A percentile compares a stretch with the other conserved stretches of the same genome.
phyloP scores from a whole-genome alignment of 1,284 basidiomycete species.

The Trichosporon faecale region DNA sequence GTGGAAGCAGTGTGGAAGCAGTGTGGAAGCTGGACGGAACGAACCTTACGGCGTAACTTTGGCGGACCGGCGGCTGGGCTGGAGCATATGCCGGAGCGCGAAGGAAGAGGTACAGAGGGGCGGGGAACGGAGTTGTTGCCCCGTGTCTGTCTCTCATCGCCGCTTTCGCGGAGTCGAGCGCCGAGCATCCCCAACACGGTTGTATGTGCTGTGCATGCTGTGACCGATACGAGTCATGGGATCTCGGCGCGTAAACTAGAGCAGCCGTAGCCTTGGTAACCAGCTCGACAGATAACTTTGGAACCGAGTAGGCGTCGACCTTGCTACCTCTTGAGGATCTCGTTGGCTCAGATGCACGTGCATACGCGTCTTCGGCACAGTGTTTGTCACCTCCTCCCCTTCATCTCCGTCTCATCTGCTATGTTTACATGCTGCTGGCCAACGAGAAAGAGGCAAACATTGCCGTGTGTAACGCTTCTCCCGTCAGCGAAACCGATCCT shows the following conservation, averaged over 20 bases:
- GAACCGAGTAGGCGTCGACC: not conserved
- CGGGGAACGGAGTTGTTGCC: not conserved
- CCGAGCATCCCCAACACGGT: too few species aligned
- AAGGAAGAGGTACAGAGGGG: too few species aligned
- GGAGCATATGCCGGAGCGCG: not conserved
- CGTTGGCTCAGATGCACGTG: not conserved
- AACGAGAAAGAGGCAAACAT: not conserved
- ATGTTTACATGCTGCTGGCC: not conserved
- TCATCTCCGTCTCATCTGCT: not conserved
- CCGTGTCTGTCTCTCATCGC: not conserved
- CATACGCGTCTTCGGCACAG: not conserved
- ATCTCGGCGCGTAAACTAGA: too few species aligned
- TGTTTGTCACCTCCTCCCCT: not conserved
- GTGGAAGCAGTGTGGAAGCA: not conserved
- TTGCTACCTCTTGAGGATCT: not conserved
- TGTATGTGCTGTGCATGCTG: too few species aligned
- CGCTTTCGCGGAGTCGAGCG: too few species aligned
- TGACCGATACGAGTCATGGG: too few species aligned
- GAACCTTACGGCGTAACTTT: not conserved
- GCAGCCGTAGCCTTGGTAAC: too few species aligned
- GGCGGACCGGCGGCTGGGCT: too few species aligned
- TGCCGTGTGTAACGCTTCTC: not conserved
- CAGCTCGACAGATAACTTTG: not conserved
- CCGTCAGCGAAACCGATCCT: too few species aligned
- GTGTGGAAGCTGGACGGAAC: not conserved